Evolutionary conservation across 495 filamentous ascomycete species (phyloP).

Genomic region (Aspergillus sclerotiicarbonarius): DNA sequence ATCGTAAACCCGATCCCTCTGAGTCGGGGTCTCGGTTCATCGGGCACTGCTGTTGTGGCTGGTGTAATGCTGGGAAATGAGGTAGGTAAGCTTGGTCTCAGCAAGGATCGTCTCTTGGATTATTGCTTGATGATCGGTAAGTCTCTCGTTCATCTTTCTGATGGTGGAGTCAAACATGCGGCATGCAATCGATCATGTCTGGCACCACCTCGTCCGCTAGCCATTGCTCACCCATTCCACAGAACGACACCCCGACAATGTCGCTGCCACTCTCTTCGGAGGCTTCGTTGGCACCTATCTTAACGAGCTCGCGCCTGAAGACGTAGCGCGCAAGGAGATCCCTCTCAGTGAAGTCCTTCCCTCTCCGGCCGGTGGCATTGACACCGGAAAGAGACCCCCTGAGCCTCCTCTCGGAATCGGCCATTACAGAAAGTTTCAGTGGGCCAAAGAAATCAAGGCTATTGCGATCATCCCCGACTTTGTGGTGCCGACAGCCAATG

Average conservation of each 20-base stretch:
- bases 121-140: constrained; percentile 90
- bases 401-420: constrained; percentile 88
- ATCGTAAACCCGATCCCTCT: constrained; percentile 92
- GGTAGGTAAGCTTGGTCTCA: constrained; percentile 74
- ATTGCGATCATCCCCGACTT: constrained; percentile 94
- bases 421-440: constrained; percentile 87
- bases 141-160: constrained; percentile 13
- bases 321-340: constrained; percentile 84
- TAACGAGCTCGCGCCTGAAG: constrained; percentile 81
- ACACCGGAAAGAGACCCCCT: constrained; percentile 79
- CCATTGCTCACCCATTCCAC: constrained; percentile 13
- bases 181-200: background rate
- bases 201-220: constrained; percentile 8
- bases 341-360: constrained; percentile 93
- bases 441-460: constrained; percentile 90
- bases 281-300: constrained; percentile 97
- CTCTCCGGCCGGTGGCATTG: constrained; percentile 77
- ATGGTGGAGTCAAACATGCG: background rate
- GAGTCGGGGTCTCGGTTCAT: constrained; percentile 85
- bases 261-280: constrained; percentile 89
- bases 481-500: constrained; percentile 84
- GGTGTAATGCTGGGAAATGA: constrained; percentile 90
- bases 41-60: constrained; percentile 90
- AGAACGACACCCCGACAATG: constrained; percentile 96
- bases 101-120: constrained; percentile 82